Conservation (phyloP, 164 flowering plant genomes). For the Taxillus chinensis region DNA sequence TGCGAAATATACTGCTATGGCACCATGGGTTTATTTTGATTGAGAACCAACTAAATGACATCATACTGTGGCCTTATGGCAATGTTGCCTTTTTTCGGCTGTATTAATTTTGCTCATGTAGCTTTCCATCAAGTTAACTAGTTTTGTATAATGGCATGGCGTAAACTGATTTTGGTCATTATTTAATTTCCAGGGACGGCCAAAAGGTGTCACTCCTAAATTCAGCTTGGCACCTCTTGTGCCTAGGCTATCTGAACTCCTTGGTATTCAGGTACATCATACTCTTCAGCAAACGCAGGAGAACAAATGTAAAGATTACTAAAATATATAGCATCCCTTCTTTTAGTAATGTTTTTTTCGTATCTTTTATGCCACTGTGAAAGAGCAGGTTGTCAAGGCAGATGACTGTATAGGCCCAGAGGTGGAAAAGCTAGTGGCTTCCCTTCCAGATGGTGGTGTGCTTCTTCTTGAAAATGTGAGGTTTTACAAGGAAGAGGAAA, state of each 20-base stretch:
- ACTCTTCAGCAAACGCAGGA: not conserved
- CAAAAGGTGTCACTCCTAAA: slow-evolving; percentile 78
- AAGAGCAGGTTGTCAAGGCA: slow-evolving; percentile 60
- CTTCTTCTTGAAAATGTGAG: slow-evolving; percentile 84
- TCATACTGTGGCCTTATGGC: too few species aligned
- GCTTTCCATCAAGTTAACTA: not conserved
- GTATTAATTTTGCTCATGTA: too few species aligned
- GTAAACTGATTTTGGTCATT: not conserved
- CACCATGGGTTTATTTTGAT: too few species aligned
- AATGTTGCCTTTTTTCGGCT: too few species aligned
- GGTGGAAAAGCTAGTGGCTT: slow-evolving; percentile 63
- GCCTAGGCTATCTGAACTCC: slow-evolving; percentile 71
- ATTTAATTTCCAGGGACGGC: slow-evolving; percentile 50
- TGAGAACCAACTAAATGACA: too few species aligned
- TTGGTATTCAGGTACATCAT: slow-evolving; percentile 43
- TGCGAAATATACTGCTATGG: too few species aligned
- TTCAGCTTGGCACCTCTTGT: slow-evolving; percentile 74
- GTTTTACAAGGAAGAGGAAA: slow-evolving; percentile 83
- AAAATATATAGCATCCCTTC: too few species aligned
- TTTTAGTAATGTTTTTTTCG: not conserved
- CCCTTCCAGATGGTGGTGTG: slow-evolving; percentile 80
- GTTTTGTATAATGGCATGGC: not conserved
- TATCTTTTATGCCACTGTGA: not conserved
- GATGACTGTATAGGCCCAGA: slow-evolving; percentile 82
- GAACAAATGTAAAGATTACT: not conserved